Base-by-base conservation (phyloP, 192 early-diverging fungal genomes). In the Entomortierella parvispora region DNA sequence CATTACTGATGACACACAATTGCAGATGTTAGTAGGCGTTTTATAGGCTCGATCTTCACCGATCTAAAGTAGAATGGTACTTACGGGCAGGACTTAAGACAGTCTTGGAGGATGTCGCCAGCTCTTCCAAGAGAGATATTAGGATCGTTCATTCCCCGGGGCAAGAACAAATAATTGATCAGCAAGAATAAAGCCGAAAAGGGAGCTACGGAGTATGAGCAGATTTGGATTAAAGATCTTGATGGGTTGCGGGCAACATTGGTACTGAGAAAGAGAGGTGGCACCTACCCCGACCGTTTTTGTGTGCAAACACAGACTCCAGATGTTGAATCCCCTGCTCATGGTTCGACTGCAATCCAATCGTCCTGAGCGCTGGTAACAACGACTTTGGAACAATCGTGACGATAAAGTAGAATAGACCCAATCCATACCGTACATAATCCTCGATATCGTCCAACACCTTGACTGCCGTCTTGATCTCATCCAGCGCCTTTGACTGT, bases 401-500 rank as follows among this genome's bases (percentile, higher is more conserved):
- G 9, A 79, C 65, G 32, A 82, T 74, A 50, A 82, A 82, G 50
- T 79, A 78, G 54, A 82, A 79, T 11, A 82, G 25, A 4, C 81
- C 81, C 42, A 82, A 64, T 15, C 81, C 81, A 40, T 79, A 82
- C n/a, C 65, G 51, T 34, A 82, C 23, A 55, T 68, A 82, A 33
- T 82, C 81, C 18, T 82, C 74, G 32, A 79, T 23, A 62, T 82
- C 81, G 22, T 69, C 60, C 9, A 74, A 61, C 11, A 82, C 63
- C 20, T 53, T 57, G 60, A 77, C 66, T 0, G 74, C 74, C 6
- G 60, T 62, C 55, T 68, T 68, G 26, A 77, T 56, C 2, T 77
- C 74, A 7, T 82, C 75, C n/a, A 29, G 45, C 40, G 62, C 71
- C 33, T 72, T 81, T 37, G 57, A 51, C 40, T 69, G 71, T n/a